Evolutionary conservation across 331 rosid species (phyloP).

Genomic region (Prunus yedoensis): DNA sequence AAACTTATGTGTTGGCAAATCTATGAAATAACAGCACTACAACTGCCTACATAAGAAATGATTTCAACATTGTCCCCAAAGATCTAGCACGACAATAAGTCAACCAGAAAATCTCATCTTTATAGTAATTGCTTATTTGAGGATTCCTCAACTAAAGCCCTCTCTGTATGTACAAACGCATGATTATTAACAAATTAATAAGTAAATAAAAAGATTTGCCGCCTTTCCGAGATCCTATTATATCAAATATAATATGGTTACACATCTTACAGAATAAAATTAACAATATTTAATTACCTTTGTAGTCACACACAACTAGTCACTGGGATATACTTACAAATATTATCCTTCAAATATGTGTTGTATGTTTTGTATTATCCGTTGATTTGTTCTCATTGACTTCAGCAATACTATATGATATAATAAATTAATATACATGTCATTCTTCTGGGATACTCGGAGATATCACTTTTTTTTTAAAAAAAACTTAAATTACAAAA

Average conservation of each 20-base stretch:
- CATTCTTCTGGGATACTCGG: too few relatives aligned
- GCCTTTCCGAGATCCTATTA: background rate
- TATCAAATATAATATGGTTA: background rate
- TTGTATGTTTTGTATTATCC: too few relatives aligned
- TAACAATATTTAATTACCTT: background rate
- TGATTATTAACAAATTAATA: too few relatives aligned
- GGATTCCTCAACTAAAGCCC: too few relatives aligned
- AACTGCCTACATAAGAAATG: conserved; percentile 8
- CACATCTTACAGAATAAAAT: conserved; percentile 13
- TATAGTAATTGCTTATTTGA: too few relatives aligned
- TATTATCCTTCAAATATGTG: background rate
- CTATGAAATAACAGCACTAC: background rate
- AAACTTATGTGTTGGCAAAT: background rate
- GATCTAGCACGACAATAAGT: background rate
- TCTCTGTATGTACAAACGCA: too few relatives aligned
- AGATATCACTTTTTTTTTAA: too few relatives aligned
- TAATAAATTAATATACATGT: too few relatives aligned
- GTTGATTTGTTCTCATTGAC: too few relatives aligned
- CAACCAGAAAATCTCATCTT: background rate
- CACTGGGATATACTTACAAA: background rate
- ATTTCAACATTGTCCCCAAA: background rate
- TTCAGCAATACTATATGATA: too few relatives aligned
- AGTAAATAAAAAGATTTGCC: background rate
- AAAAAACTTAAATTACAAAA: too few relatives aligned
- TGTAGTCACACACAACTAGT: background rate